Base-by-base conservation (phyloP, 2,329 filamentous ascomycete species). In the Celoporthe dispersa region DNA sequence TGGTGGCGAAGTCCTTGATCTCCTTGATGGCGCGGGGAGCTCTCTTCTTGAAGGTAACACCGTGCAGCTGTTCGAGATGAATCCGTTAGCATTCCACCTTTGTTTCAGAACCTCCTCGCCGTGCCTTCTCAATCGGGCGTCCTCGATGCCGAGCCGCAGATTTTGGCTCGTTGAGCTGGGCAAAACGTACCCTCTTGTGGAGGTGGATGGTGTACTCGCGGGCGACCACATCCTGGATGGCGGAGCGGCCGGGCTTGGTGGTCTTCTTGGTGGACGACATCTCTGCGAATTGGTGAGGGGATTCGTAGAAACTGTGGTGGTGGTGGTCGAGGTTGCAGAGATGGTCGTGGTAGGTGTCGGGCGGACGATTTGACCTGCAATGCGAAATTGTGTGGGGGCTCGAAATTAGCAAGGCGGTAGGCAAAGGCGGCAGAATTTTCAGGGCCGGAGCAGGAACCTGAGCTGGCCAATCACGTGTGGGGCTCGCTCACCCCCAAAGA, bases 191-290 rank as follows among this genome's bases (percentile, higher is more conserved):
- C 87, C 95, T 92, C 93, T 97, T 98, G 93, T 99, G 96, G 80
- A 99, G 88, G 91, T 99, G 95, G 88, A 99, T 98, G 86, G 96
- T 99, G 91, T 99, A 99, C 90, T 99, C 97, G 90, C 96, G 94
- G 81, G 96, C 92, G 85, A 99, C 95, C 83, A 99, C 97, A 87
- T 99, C 95, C 86, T 94, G 91, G 85, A 99, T 97, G 88, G 97
- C 97, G 85, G 94, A 97, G 83, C 94, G 93, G 80, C 85, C 83
- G 73, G 79, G 73, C 86, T 92, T 92, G 88, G 91, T 92, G 79
- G 87, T 82, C 86, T 90, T 91, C 86, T 90, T 88, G 79, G 83
- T 88, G 79, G 85, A 83, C 82, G 90, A 91, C 89, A 92, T 92
- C 70, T 87, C 86, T 89, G 81, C 75, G 76, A 73, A 78, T 66